Percentiles rank a stretch among this genome's conserved stretches.
Evolutionary conservation across 73 alveolate species (phyloP).

Genomic region (Symbiodinium natans): DNA sequence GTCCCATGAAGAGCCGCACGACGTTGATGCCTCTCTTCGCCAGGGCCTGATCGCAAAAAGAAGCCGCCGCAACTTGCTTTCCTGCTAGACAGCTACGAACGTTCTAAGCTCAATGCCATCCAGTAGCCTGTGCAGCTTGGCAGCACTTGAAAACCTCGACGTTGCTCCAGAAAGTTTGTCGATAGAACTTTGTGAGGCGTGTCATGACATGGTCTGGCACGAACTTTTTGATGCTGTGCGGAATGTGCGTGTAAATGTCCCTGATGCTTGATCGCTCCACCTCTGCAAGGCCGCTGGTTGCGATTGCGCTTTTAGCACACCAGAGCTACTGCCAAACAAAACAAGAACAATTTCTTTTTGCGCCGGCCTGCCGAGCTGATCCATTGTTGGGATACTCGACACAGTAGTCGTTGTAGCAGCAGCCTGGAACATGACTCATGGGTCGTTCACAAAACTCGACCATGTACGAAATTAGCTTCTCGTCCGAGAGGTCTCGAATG

Average conservation of each 20-base stretch:
- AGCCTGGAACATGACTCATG: too few species aligned
- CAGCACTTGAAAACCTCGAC: neutral
- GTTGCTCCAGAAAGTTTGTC: neutral
- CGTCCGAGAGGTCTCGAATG: too few species aligned
- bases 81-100: neutral
- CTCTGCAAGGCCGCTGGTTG: neutral
- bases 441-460: too few species aligned
- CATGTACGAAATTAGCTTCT: too few species aligned
- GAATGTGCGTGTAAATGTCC: neutral
- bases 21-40: neutral
- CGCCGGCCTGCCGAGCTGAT: too few species aligned
- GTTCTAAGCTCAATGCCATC: neutral
- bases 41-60: neutral
- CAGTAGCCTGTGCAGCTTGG: neutral
- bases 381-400: too few species aligned
- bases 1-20: neutral
- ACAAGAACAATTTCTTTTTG: too few species aligned
- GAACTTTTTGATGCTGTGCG: neutral
- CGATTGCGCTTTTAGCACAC: too few species aligned
- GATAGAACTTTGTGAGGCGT: neutral
- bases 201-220: neutral
- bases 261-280: neutral
- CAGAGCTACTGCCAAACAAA: too few species aligned
- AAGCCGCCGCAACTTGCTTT: neutral
- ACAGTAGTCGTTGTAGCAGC: too few species aligned